phyloP scores from a whole-genome alignment of 768 basidiomycete genomes.

The Coprinopsis strossmayeri region DNA sequence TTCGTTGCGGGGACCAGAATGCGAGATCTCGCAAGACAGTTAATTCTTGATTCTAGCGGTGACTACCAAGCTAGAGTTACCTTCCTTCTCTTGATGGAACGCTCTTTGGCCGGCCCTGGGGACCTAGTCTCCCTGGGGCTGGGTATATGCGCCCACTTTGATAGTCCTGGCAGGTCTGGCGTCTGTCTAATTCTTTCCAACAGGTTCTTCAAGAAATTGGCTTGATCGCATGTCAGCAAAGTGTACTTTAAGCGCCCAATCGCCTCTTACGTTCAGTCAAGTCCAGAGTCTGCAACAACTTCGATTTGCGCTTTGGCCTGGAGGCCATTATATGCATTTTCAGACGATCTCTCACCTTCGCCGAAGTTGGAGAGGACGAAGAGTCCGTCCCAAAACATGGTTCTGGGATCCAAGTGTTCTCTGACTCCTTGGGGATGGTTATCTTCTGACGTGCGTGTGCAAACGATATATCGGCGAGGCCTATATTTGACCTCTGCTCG shows the following conservation, averaged over 20 bases:
- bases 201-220: constrained; percentile 27
- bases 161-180: constrained; percentile 7
- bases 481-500: constrained; percentile 2
- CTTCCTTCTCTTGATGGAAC: not conserved
- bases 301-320: constrained; percentile 21
- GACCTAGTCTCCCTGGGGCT: not conserved
- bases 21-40: no score
- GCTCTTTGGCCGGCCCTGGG: not conserved
- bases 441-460: constrained; percentile 22
- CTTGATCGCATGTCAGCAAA: constrained; percentile 15
- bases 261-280: constrained; percentile 33
- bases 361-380: constrained; percentile 16
- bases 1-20: no score
- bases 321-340: constrained; percentile 18
- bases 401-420: constrained; percentile 19
- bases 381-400: constrained; percentile 14
- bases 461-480: constrained; percentile 19
- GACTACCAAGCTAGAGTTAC: no score
- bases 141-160: not conserved
- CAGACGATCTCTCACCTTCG: constrained; percentile 6
- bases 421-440: not conserved
- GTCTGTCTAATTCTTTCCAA: constrained; percentile 28
- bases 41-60: no score
- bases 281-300: constrained; percentile 35
- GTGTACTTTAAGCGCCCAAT: not conserved